Evolutionary conservation across 2,329 filamentous ascomycete genomes (phyloP).

Genomic region (Phyllosticta citribraziliensis): DNA sequence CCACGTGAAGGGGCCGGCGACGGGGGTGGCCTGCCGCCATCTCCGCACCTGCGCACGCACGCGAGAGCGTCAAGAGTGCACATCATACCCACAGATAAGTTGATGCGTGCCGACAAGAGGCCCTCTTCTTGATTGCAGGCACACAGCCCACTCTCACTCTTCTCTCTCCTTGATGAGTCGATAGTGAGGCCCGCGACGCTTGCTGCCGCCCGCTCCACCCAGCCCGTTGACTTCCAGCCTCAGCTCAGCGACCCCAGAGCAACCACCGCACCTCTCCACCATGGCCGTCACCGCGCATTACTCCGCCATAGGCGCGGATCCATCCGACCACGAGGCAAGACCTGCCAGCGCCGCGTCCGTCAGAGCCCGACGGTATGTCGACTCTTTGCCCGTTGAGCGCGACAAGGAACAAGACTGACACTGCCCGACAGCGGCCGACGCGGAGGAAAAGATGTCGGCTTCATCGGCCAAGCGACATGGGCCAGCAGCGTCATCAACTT

Average conservation of each 20-base stretch:
- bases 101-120: neutral
- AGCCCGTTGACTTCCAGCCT: neutral
- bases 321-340: slow-evolving; percentile 31
- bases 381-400: neutral
- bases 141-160: neutral
- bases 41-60: slow-evolving; percentile 9
- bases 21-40: neutral
- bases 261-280: slow-evolving; percentile 8
- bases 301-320: slow-evolving; percentile 32
- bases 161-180: slow-evolving; percentile 2
- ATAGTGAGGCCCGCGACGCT: slow-evolving; percentile 3
- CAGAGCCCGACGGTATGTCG: slow-evolving; percentile 24
- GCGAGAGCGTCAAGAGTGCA: neutral
- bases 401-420: slow-evolving; percentile 17
- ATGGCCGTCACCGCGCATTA: slow-evolving; percentile 34
- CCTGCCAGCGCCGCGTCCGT: slow-evolving; percentile 33
- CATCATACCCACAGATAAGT: neutral
- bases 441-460: slow-evolving; percentile 60
- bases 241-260: slow-evolving; percentile 2
- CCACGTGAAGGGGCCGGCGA: neutral
- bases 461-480: slow-evolving; percentile 70
- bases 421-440: slow-evolving; percentile 40
- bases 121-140: neutral
- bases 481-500: slow-evolving; percentile 89
- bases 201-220: neutral